Evolutionary conservation across 495 filamentous ascomycete species (phyloP), one percentile per base, ranked within the genome.

Genomic region (Corynascus novoguineensis): DNA sequence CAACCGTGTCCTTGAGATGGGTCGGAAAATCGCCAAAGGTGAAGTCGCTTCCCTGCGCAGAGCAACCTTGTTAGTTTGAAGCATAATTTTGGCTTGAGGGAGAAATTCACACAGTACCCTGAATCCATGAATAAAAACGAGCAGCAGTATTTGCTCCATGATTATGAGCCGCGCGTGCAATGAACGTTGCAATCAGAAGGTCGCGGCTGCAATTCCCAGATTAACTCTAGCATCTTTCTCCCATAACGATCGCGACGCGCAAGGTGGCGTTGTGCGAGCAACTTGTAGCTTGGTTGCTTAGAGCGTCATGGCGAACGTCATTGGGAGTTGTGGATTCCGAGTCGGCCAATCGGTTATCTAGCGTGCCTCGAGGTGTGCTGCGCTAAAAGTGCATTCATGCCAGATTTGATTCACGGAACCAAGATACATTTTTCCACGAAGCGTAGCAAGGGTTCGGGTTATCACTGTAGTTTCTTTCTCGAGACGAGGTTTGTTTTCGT

Each of bases 101-200:
- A n/a, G n/a, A n/a, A n/a, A n/a, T n/a, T n/a, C n/a, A n/a, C n/a
- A n/a, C n/a, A n/a, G n/a, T n/a, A n/a, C 90, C 82, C 96, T 96
- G 77, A 97, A 97, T 12, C 92, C 92, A 64, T 97, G 92, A 41
- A 97, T 85, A 72, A 95, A 96, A 66, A 88, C 89, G 12, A 97
- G 78, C 0, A 97, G 73, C 9, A 97, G 71, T 14, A 89, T 95
- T 60, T 87, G 92, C 68, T 84, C 83, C 85, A 61, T 66, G 7
- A 5, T 17, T 0, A 17, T 5, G n/a, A 41, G 17, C 0, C 17
- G 37, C 37, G 29, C 29, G 29, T 31, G 29, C 29, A 10, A n/a
- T n/a, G n/a, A n/a, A n/a, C n/a, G n/a, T n/a, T n/a, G 35, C 35
- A n/a, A 6, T 38, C 7, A 15, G 14, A n/a, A 38, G 35, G 2